phyloP scores from a whole-genome alignment of 306 rosid species.

The Boehmeria nivea region DNA sequence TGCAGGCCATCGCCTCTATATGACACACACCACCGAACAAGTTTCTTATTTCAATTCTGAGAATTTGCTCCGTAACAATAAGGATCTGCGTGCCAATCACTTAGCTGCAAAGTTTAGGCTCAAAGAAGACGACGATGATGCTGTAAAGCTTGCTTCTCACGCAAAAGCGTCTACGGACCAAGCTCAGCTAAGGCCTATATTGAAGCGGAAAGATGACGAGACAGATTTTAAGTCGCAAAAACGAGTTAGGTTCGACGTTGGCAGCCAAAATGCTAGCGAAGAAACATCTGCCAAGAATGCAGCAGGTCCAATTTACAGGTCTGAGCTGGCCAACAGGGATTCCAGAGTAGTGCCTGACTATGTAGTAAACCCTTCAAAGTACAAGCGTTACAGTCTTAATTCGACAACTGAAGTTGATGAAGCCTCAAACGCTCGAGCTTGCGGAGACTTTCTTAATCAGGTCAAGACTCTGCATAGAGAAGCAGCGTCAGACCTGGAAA shows the following conservation, averaged over 20 bases:
- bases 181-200: conserved; percentile 22
- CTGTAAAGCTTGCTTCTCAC: neutral
- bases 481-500: conserved; percentile 11
- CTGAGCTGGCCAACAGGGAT: conserved; percentile 6
- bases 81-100: conserved; percentile 24
- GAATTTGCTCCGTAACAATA: conserved; percentile 21
- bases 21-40: conserved; percentile 10
- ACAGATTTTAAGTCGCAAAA: conserved; percentile 9
- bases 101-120: conserved; percentile 26
- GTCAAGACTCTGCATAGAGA: too few species aligned
- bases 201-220: conserved; percentile 23
- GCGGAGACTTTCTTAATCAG: too few species aligned
- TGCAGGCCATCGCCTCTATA: conserved; percentile 20
- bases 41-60: conserved; percentile 26
- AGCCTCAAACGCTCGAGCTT: conserved; percentile 11
- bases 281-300: conserved; percentile 3
- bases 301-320: too few species aligned
- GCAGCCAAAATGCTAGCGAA: neutral
- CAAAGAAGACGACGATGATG: conserved; percentile 31
- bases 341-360: conserved; percentile 23
- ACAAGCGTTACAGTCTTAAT: conserved; percentile 18
- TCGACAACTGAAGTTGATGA: conserved; percentile 15
- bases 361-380: conserved; percentile 28
- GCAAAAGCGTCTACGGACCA: conserved; percentile 5
- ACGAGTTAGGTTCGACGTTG: conserved; percentile 31